Conservation (phyloP, 106 monocot species). For the Dendrobium officinale region DNA sequence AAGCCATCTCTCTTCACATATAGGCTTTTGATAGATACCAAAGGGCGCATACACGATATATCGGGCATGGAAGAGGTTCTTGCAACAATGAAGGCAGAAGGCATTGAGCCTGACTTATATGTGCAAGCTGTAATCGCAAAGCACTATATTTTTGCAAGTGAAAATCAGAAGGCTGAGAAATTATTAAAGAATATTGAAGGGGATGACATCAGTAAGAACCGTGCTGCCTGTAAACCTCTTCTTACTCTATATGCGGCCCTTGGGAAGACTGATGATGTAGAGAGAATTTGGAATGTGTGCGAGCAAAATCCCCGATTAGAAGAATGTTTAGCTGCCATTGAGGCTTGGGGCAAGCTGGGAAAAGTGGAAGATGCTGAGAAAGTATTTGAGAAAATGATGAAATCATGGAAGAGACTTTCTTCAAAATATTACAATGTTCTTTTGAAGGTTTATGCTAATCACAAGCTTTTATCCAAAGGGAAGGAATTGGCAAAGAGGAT, state of each 20-base stretch:
- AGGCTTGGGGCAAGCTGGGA: slow-evolving; percentile 73
- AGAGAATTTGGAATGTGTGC: slow-evolving; percentile 67
- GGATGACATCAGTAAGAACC: slow-evolving; percentile 45
- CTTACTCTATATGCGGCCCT: slow-evolving; percentile 64
- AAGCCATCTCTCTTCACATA: slow-evolving; percentile 79
- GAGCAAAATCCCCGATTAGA: slow-evolving; percentile 16
- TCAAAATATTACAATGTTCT: slow-evolving; percentile 44
- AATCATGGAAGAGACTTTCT: slow-evolving; percentile 37
- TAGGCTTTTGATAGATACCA: slow-evolving; percentile 68
- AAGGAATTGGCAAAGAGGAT: slow-evolving; percentile 64
- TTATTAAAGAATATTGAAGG: slow-evolving; percentile 66
- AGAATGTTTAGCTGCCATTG: slow-evolving; percentile 52
- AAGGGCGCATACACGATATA: slow-evolving; percentile 61
- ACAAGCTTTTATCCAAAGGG: slow-evolving; percentile 61
- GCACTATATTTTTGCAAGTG: slow-evolving; percentile 47
- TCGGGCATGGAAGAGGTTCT: slow-evolving; percentile 68
- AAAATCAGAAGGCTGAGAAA: slow-evolving; percentile 45
- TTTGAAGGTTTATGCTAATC: slow-evolving; percentile 62
- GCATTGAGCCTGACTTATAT: slow-evolving; percentile 42
- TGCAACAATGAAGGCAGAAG: slow-evolving; percentile 69
- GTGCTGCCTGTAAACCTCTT: slow-evolving; percentile 32
- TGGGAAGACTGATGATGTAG: slow-evolving; percentile 59
- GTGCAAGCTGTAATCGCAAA: slow-evolving; percentile 43
- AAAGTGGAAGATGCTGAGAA: slow-evolving; percentile 64
- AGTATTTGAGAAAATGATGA: slow-evolving; percentile 52